phyloP scores from a whole-genome alignment of 352 stramenopile genomes.

The Pythium apleroticum region DNA sequence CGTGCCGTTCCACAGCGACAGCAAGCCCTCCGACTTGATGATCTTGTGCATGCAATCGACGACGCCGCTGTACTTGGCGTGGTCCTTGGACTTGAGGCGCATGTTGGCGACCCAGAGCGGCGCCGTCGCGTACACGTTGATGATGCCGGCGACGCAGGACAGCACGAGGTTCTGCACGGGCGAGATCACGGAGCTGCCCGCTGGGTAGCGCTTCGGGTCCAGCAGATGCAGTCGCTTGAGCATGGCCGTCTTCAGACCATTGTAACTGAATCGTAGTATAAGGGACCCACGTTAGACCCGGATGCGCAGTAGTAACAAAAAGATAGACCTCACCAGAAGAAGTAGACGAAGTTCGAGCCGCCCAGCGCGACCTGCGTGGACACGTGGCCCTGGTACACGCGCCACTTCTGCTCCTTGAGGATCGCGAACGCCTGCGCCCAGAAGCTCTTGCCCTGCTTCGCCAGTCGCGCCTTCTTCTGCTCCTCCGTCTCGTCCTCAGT shows the following conservation, averaged over 20 bases:
- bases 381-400: constrained; percentile 76
- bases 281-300: neutral
- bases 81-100: constrained; percentile 87
- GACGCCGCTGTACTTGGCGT: constrained; percentile 58
- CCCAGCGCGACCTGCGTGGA: constrained; percentile 75
- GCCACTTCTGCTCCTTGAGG: constrained; percentile 64
- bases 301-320: too few species aligned
- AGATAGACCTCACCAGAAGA: constrained; percentile 63
- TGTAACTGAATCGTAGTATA: constrained; percentile 43
- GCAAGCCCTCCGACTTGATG: constrained; percentile 68
- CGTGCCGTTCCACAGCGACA: constrained; percentile 92
- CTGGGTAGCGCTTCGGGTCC: constrained; percentile 30
- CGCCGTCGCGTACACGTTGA: constrained; percentile 83
- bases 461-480: constrained; percentile 6
- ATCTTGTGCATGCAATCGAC: constrained; percentile 58
- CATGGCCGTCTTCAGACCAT: constrained; percentile 62
- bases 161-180: constrained; percentile 60
- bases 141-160: constrained; percentile 77
- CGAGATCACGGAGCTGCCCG: constrained; percentile 40
- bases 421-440: constrained; percentile 45
- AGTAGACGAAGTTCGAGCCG: constrained; percentile 88
- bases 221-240: constrained; percentile 54
- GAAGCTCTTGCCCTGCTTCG: constrained; percentile 35
- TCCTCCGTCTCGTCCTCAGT: constrained; percentile 16
- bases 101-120: constrained; percentile 95